Conservation (phyloP, 2,329 filamentous ascomycete genomes). For the Harringtonia lauricola region DNA sequence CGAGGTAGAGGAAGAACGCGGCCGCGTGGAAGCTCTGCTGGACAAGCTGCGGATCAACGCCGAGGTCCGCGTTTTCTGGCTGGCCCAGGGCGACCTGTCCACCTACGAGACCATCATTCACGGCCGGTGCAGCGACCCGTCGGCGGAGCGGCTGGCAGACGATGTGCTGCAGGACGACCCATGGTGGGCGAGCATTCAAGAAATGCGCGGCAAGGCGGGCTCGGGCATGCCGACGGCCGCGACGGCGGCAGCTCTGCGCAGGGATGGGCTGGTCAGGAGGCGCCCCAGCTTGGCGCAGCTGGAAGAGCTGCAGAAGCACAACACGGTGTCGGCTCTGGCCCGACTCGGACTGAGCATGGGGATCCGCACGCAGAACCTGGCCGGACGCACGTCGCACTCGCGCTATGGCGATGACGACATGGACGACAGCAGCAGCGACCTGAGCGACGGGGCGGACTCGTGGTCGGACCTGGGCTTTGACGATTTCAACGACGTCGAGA, state of each 20-base stretch:
- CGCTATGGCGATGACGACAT: constrained; percentile 26
- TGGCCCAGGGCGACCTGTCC: constrained; percentile 60
- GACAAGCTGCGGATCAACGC: constrained; percentile 76
- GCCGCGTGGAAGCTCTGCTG: constrained; percentile 60
- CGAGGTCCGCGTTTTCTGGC: constrained; percentile 68
- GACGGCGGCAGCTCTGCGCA: background rate
- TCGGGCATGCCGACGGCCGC: background rate
- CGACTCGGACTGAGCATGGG: constrained; percentile 57
- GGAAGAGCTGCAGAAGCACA: constrained; percentile 49
- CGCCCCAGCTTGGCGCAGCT: constrained; percentile 46
- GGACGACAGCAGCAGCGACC: constrained; percentile 15
- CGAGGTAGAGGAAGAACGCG: constrained; percentile 69
- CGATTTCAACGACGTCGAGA: constrained; percentile 26
- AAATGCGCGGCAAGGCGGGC: constrained; percentile 27
- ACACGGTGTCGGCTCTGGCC: constrained; percentile 37
- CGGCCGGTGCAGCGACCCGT: constrained; percentile 44
- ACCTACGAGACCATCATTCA: constrained; percentile 74
- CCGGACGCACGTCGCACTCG: constrained; percentile 35
- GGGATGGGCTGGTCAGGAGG: constrained; percentile 4
- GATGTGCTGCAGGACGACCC: constrained; percentile 57
- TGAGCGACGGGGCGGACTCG: constrained; percentile 14
- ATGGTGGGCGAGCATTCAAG: constrained; percentile 73
- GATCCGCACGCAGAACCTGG: constrained; percentile 65
- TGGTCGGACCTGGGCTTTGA: constrained; percentile 14
- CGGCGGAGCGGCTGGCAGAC: constrained; percentile 50